Evolutionary conservation across 2,329 filamentous ascomycete species (phyloP).

Genomic region (Trichoderma sp.): DNA sequence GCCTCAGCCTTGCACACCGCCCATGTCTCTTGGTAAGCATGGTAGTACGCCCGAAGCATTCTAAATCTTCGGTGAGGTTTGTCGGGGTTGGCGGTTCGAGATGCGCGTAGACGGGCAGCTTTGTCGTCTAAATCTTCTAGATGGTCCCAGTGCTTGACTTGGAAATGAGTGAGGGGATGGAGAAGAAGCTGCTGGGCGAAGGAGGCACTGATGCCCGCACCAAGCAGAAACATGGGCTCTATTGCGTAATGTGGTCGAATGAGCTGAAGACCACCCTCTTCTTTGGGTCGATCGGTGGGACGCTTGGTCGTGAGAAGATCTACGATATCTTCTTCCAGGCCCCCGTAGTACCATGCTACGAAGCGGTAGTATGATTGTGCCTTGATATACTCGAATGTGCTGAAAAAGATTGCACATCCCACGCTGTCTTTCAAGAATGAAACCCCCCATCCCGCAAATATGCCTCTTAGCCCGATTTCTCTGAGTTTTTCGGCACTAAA

Average conservation of each 20-base stretch:
- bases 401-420: conserved; percentile 70
- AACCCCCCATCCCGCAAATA: conserved; percentile 71
- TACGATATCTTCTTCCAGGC: conserved; percentile 50
- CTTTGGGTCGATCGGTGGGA: conserved; percentile 30
- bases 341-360: conserved; percentile 67
- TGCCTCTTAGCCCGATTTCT: conserved; percentile 69
- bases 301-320: conserved; percentile 48
- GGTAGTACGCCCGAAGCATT: conserved; percentile 64
- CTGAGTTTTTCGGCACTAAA: conserved; percentile 62
- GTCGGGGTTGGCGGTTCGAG: conserved; percentile 31
- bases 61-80: conserved; percentile 41
- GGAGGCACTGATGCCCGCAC: conserved; percentile 67
- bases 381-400: conserved; percentile 72
- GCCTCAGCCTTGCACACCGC: conserved; percentile 59
- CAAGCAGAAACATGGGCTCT: conserved; percentile 67
- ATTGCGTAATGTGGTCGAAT: conserved; percentile 74
- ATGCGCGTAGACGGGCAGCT: conserved; percentile 44
- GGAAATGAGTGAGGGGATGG: conserved; percentile 69
- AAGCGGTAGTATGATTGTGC: conserved; percentile 69
- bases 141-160: conserved; percentile 69
- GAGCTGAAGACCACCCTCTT: conserved; percentile 40
- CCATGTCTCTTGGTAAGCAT: conserved; percentile 67
- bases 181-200: conserved; percentile 66
- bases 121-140: conserved; percentile 69
- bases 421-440: conserved; percentile 67